Percentiles rank a stretch among this genome's conserved stretches.
phyloP scores from a whole-genome alignment of 2,329 filamentous ascomycete genomes.

The Phyllosticta citribraziliensis region DNA sequence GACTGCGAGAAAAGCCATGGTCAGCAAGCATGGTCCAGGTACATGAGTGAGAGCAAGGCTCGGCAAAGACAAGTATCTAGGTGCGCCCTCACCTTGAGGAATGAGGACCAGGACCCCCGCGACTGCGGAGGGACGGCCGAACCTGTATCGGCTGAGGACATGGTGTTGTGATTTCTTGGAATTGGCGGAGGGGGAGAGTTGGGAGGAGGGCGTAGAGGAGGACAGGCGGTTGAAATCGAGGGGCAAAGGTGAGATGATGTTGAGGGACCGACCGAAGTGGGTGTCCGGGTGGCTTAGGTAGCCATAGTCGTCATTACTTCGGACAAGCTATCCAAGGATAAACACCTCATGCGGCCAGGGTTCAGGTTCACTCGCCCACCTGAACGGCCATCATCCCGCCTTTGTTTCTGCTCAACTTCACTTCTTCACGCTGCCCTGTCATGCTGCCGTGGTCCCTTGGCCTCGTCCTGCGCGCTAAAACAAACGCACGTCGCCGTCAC shows the following conservation, averaged over 20 bases:
- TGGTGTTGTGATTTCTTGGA: background rate
- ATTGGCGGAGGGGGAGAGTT: background rate
- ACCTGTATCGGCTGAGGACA: constrained; percentile 5
- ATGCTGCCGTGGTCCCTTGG: background rate
- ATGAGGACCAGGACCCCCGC: constrained; percentile 40
- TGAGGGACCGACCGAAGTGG: background rate
- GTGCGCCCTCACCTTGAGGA: constrained; percentile 35
- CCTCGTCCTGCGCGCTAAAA: background rate
- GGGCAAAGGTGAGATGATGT: background rate
- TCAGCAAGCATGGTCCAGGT: background rate
- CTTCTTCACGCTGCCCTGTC: background rate
- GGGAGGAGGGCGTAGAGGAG: background rate
- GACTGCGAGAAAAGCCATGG: constrained; percentile 27
- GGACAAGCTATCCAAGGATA: background rate
- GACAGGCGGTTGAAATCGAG: background rate
- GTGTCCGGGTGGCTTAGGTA: background rate
- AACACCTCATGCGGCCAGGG: background rate
- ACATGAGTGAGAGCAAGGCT: background rate
- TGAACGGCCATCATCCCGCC: background rate
- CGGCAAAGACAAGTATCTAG: background rate
- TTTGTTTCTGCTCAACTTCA: background rate
- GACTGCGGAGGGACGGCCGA: constrained; percentile 36
- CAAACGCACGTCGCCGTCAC: background rate
- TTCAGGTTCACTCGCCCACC: background rate
- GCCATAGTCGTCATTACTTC: background rate